phyloP scores from a whole-genome alignment of 345 rosid species.

The Laguncularia racemosa region DNA sequence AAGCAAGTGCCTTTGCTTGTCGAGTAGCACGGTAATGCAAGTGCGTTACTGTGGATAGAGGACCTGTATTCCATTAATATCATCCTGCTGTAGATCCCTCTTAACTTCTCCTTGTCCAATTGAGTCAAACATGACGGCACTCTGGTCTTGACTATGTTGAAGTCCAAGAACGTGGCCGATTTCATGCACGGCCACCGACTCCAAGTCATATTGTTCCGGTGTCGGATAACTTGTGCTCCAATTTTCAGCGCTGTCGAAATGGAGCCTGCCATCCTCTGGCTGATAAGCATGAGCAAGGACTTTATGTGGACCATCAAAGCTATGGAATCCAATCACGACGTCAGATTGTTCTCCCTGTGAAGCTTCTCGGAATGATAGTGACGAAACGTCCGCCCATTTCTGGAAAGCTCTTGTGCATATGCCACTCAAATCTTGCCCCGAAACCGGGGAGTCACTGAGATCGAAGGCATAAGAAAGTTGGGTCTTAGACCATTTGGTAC shows the following conservation, averaged over 20 bases:
- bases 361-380: not conserved
- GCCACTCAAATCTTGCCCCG: not conserved
- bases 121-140: not conserved
- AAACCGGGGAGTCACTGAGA: too few species aligned
- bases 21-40: too few species aligned
- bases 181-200: conserved; percentile 1
- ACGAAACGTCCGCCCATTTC: not conserved
- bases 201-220: not conserved
- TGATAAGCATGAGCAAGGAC: not conserved
- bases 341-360: not conserved
- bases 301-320: not conserved
- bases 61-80: not conserved
- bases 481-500: too few species aligned
- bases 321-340: not conserved
- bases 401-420: not conserved
- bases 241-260: not conserved
- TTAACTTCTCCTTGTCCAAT: not conserved
- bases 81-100: not conserved
- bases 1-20: too few species aligned
- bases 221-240: not conserved
- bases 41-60: not conserved
- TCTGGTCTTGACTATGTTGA: not conserved
- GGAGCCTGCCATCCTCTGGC: not conserved
- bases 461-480: too few species aligned
- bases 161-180: not conserved